Evolutionary conservation across 2,329 filamentous ascomycete species (phyloP).

Genomic region (Fusarium pininemorale): DNA sequence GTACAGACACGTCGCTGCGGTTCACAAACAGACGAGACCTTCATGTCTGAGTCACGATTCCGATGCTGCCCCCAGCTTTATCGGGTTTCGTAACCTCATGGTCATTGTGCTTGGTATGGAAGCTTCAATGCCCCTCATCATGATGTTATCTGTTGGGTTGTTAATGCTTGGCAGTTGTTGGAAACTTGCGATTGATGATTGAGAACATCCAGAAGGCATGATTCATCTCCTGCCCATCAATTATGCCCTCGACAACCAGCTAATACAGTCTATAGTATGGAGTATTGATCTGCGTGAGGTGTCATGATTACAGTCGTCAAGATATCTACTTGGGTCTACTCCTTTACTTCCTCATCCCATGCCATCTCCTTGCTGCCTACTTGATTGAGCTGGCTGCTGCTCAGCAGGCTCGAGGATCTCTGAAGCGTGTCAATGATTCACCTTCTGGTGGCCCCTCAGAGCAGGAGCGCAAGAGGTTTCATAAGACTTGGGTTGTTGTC

Average conservation of each 20-base stretch:
- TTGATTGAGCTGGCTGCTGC: conserved; percentile 88
- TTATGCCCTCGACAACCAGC: neutral
- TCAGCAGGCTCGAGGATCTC: conserved; percentile 75
- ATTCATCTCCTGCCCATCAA: neutral
- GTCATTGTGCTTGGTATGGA: conserved; percentile 83
- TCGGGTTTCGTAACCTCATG: conserved; percentile 96
- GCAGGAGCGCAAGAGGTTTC: conserved; percentile 72
- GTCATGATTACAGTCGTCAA: conserved; percentile 84
- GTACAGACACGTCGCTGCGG: conserved; percentile 91
- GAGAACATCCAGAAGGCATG: conserved; percentile 93
- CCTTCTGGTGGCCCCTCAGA: conserved; percentile 57
- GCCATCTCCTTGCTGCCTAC: conserved; percentile 89
- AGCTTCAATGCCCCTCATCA: conserved; percentile 15
- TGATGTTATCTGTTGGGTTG: conserved; percentile 18
- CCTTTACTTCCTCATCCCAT: conserved; percentile 88
- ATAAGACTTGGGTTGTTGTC: conserved; percentile 80
- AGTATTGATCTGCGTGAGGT: conserved; percentile 89
- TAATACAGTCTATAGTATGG: conserved; percentile 72
- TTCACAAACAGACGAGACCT: conserved; percentile 76
- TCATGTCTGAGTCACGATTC: conserved; percentile 91
- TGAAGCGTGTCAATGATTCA: conserved; percentile 64
- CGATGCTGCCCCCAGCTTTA: conserved; percentile 77
- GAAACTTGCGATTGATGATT: conserved; percentile 92
- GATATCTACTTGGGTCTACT: conserved; percentile 80
- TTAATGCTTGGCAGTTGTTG: conserved; percentile 71